Evolutionary conservation across 1,284 basidiomycete species (phyloP), one percentile per base, ranked within the genome.

Genomic region (Wolfiporia cocos): DNA sequence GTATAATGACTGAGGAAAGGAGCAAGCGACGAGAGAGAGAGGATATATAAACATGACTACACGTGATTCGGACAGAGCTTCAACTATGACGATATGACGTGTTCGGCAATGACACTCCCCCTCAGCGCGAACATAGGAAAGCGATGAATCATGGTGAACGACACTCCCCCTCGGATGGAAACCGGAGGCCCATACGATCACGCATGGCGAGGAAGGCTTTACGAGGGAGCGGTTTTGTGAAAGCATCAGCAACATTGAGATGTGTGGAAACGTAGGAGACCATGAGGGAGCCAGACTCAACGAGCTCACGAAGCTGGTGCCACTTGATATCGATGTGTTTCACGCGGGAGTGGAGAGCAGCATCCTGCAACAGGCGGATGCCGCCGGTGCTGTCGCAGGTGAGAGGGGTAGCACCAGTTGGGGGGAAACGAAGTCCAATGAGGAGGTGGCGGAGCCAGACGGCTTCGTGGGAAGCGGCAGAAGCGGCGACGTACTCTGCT

Each of bases 401-500:
- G 7, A 28, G 7, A 14, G 14, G 9, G 9, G 14, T 14, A 9
- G 26, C 9, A 28, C 9, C 14, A 14, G 9, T 28, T 7, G 14
- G 7, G 9, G 26, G 26, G 14, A 28, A 14, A 14, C 7, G 14
- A 7, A 28, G 9, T 7, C 14, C 26, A 28, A 14, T 14, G 9
- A 35, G 31, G 32, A 35, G 20, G 5, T 36, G 11, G 22, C 20
- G 26, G 11, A 60, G 37, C 56, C 55, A 60, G 10, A 57, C 22
- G 5, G 43, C 43, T 17, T 58, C 52, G n/a, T 48, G 37, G 9
- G 49, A 33, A 3, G 57, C 49, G 29, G 55, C 24, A 9, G 41
- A 43, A 2, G 53, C 47, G 12, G 58, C 56, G 22, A 69, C 58
- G 43, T 66, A 70, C 46, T 73, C 66, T 65, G 34, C 33, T 20